A percentile compares a stretch with the other conserved stretches of the same genome.
These are phyloP conservation scores for Trichoderma simmonsii DNA, from an alignment of 2,329 filamentous ascomycete species.

Conservation along the genomic window DNA sequence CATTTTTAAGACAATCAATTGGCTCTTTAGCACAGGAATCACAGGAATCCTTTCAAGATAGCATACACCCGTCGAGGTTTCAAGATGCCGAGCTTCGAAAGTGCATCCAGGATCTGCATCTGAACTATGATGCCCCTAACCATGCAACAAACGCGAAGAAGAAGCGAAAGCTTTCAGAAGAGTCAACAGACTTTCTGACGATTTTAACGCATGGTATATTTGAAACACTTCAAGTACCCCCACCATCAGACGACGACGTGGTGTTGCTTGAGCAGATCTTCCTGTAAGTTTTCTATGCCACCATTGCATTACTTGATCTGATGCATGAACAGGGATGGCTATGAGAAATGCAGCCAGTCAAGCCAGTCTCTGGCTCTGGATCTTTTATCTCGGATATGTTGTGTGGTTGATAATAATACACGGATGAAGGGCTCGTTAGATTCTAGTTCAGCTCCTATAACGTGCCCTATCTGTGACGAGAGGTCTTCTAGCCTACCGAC, in stretches of 20 bases:
- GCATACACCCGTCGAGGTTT: constrained; percentile 30
- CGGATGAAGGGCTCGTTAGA: neutral
- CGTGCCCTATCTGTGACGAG: constrained; percentile 30
- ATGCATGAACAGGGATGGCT: constrained; percentile 35
- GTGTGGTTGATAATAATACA: constrained; percentile 21
- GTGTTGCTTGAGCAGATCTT: constrained; percentile 37
- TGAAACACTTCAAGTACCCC: constrained; percentile 29
- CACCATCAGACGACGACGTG: constrained; percentile 25
- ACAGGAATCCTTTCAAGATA: constrained; percentile 25
- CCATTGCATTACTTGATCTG: constrained; percentile 19
- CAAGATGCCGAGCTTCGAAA: constrained; percentile 29
- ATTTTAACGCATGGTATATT: constrained; percentile 26
- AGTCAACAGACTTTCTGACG: constrained; percentile 22
- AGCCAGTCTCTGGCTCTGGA: constrained; percentile 53
- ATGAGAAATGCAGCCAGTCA: constrained; percentile 45
- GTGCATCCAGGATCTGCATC: constrained; percentile 29
- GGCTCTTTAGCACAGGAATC: constrained; percentile 21
- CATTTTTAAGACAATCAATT: constrained; percentile 30
- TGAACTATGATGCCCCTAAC: constrained; percentile 26
- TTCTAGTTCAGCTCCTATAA: neutral
- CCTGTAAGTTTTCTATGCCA: constrained; percentile 42
- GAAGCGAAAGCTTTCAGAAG: constrained; percentile 29
- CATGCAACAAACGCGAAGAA: constrained; percentile 25
- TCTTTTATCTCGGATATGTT: constrained; percentile 51
- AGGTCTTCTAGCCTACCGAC: neutral